Evolutionary conservation across 2,329 filamentous ascomycete species (phyloP).

Genomic region (Arthrobotrys iridis): DNA sequence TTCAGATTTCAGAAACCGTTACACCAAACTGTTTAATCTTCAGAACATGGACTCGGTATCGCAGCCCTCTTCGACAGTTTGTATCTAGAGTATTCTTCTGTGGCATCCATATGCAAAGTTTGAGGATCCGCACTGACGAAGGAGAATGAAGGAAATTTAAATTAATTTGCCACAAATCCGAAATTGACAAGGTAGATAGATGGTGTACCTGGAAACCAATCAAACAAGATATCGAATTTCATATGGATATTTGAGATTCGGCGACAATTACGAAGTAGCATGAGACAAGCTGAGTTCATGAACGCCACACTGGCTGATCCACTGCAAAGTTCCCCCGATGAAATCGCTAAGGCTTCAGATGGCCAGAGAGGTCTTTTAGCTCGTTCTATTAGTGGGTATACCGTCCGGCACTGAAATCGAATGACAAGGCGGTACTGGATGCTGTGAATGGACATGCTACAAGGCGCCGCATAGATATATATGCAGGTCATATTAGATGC

Average conservation of each 20-base stretch:
- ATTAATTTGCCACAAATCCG: slow-evolving; percentile 1
- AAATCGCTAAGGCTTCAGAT: neutral
- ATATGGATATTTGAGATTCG: neutral
- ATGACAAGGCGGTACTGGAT: neutral
- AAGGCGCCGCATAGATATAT: slow-evolving; percentile 46
- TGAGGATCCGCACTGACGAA: neutral
- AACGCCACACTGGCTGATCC: neutral
- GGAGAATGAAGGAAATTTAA: neutral
- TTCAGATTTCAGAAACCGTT: no score
- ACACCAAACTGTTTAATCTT: neutral
- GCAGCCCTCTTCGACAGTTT: neutral
- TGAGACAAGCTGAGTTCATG: neutral
- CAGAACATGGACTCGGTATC: neutral
- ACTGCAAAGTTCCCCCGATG: neutral
- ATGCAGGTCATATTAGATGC: slow-evolving; percentile 50
- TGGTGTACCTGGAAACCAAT: slow-evolving; percentile 5
- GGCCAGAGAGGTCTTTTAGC: neutral
- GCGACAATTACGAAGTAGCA: neutral
- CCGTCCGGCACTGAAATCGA: neutral
- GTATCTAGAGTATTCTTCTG: neutral
- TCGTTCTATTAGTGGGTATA: neutral
- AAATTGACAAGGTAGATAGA: neutral
- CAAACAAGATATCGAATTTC: neutral
- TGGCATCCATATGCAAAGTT: slow-evolving; percentile 5
- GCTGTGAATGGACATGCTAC: slow-evolving; percentile 8